Conservation (phyloP, 2,329 filamentous ascomycete species). For the Alternaria tenuissima region DNA sequence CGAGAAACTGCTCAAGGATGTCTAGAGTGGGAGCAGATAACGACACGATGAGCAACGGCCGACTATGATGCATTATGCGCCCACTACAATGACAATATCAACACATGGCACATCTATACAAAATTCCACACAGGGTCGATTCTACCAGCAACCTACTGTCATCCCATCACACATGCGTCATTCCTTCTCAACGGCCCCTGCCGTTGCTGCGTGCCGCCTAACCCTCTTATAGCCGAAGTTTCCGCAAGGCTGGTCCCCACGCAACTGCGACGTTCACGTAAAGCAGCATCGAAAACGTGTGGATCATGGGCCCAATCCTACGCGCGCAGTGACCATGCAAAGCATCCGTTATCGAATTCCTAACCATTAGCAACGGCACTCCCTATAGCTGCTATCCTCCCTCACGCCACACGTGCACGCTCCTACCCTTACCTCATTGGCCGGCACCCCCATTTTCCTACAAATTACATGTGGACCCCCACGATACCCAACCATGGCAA, state of each 20-base stretch:
- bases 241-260: background rate
- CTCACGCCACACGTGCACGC: background rate
- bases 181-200: background rate
- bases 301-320: background rate
- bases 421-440: background rate
- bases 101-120: background rate
- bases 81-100: background rate
- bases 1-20: constrained; percentile 68
- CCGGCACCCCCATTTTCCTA: background rate
- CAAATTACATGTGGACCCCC: constrained; percentile 6
- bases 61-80: background rate
- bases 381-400: background rate
- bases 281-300: background rate
- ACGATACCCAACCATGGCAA: constrained; percentile 1
- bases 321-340: background rate
- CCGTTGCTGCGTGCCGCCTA: background rate
- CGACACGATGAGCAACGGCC: background rate
- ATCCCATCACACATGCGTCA: background rate
- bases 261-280: background rate
- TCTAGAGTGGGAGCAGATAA: background rate
- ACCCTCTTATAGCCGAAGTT: background rate
- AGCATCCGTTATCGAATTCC: background rate
- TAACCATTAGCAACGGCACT: background rate
- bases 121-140: background rate
- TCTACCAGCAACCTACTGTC: background rate